phyloP scores from a whole-genome alignment of 1,284 basidiomycete species.

The Irpex sp. region DNA sequence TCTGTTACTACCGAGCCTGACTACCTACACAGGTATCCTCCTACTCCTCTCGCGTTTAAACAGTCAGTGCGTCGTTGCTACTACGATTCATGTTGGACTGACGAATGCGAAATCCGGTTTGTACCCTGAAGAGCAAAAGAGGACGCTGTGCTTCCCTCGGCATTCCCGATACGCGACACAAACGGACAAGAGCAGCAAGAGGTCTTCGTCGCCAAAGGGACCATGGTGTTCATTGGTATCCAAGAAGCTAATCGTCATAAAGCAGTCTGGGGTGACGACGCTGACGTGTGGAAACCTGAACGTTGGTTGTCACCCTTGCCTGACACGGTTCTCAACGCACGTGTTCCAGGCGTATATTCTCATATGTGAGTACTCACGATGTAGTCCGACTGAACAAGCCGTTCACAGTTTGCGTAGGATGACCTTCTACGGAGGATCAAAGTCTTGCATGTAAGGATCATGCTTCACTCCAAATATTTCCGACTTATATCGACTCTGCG shows the following conservation, averaged over 20 bases:
- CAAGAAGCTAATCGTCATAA: constrained; percentile 39
- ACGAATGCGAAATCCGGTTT: not conserved
- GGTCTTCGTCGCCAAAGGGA: constrained; percentile 42
- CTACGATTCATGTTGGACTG: not conserved
- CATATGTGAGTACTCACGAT: constrained; percentile 19
- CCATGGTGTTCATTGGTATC: constrained; percentile 44
- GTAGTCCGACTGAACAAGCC: not conserved
- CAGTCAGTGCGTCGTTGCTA: not conserved
- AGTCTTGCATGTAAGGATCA: constrained; percentile 19
- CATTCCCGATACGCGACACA: constrained; percentile 18
- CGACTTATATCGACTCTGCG: not conserved
- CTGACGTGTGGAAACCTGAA: constrained; percentile 42
- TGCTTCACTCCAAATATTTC: not conserved
- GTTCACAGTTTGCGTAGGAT: constrained; percentile 11
- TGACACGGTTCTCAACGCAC: constrained; percentile 13
- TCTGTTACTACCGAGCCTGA: not conserved
- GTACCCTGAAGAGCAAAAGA: not conserved
- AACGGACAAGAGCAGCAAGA: constrained; percentile 32
- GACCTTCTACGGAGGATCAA: constrained; percentile 20
- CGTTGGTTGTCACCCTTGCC: constrained; percentile 25
- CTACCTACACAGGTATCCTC: constrained; percentile 1
- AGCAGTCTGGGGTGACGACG: constrained; percentile 54
- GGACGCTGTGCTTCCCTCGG: constrained; percentile 6
- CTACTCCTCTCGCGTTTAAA: not conserved
- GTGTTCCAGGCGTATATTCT: constrained; percentile 24